These are phyloP conservation scores for Cucumis sativus DNA, from an alignment of 306 rosid species.

Conservation along the genomic window DNA sequence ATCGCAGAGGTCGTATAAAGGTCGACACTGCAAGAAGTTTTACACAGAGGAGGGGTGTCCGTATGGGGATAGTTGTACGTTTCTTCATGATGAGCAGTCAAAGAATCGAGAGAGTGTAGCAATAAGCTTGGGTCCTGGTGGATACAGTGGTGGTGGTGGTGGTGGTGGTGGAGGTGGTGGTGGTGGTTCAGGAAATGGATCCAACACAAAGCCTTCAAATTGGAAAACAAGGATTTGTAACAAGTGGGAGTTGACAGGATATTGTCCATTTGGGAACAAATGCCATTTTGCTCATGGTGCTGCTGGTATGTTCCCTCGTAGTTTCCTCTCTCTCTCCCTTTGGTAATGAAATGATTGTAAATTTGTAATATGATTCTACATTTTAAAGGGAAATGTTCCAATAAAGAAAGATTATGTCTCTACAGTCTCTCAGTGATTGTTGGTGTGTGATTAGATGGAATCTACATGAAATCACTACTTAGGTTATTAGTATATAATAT, in stretches of 20 bases:
- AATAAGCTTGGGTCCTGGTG: constrained; percentile 93
- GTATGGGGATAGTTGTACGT: constrained; percentile 89
- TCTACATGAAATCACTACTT: background rate
- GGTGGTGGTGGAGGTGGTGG: background rate
- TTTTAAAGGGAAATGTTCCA: background rate
- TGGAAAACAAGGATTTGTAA: constrained; percentile 99
- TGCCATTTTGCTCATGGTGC: constrained; percentile 98
- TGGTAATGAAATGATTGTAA: background rate
- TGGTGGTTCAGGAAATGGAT: constrained; percentile 27
- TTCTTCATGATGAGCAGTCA: constrained; percentile 88
- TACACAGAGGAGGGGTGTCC: constrained; percentile 97
- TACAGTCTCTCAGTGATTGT: background rate
- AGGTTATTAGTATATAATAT: background rate
- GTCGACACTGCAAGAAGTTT: constrained; percentile 94
- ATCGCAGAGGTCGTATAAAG: constrained; percentile 74
- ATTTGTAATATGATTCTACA: background rate
- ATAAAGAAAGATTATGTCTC: background rate
- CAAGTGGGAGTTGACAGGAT: constrained; percentile 97
- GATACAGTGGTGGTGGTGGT: constrained; percentile 36
- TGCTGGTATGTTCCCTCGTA: constrained; percentile 43
- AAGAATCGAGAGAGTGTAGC: constrained; percentile 98
- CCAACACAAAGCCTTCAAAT: constrained; percentile 75
- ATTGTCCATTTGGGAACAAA: constrained; percentile 95
- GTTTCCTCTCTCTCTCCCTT: background rate
- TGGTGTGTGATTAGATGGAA: background rate